Base-by-base conservation (phyloP, 495 filamentous ascomycete species). In the Clohesyomyces aquaticus region DNA sequence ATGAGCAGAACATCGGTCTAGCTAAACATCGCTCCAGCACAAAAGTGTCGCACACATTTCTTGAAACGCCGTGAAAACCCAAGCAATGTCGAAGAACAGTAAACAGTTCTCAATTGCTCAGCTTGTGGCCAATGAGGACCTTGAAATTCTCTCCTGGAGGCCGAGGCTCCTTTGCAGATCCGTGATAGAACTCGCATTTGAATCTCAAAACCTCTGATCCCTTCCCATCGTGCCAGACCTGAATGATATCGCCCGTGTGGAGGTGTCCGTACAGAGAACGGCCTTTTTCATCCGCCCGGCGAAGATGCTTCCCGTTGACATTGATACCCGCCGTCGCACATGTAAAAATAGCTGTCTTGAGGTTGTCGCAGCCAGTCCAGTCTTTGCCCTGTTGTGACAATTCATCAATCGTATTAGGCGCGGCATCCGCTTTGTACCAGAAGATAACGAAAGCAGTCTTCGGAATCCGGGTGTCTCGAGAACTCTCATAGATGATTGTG, bases 401-500 rank as follows among this genome's bases (percentile, higher is more conserved):
- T 2, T 79, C 71, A n/a, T 88, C 84, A 3, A 71, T 71, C 1
- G 77, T 72, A 18, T 88, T 85, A 62, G 89, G 85, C 1, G 81
- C 82, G 0, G 38, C 29, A 28, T 41, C 32, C 9, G 82, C 80
- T 23, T 83, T 83, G 82, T 86, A 91, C 66, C 92, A 85, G 16
- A 87, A 79, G 54, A 97, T 80, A 65, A 88, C 86, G 66, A 95
- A 82, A n/a, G 87, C 91, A 55, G 85, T 85, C 68, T 91, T 91
- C 4, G 92, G 90, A 28, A 97, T 85, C 21, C 84, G 87, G 3
- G 77, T 81, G 62, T 96, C 88, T 52, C 74, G 69, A 27, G 69
- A 73, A 27, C 83, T 76, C 1, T 82, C 72, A 67, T 91, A 87
- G 27, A 84, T 74, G 54, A 87, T 73, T 14, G 85, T 89, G 54